Conservation (phyloP, 345 rosid genomes). For the Aquilaria sinensis region DNA sequence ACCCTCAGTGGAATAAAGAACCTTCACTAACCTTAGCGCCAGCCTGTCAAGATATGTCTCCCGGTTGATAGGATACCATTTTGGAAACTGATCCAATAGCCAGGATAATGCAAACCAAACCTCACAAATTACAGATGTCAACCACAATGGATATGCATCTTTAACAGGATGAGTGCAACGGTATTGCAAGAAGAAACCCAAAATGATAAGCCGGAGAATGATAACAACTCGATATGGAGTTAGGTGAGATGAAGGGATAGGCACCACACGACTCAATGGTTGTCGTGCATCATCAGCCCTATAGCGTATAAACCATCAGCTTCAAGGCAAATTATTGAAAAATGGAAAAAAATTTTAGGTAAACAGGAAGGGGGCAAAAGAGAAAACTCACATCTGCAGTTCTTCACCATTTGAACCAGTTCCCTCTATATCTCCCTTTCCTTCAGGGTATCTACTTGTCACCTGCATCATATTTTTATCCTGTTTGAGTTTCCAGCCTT, state of each 20-base stretch:
- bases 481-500: constrained; percentile 99
- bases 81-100: constrained; percentile 99
- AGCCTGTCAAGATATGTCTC: constrained; percentile 97
- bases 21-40: constrained; percentile 58
- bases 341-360: too few species aligned
- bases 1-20: not conserved
- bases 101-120: constrained; percentile 99
- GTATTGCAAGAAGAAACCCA: constrained; percentile 96
- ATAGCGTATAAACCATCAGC: constrained; percentile 19
- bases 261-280: constrained; percentile 88
- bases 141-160: constrained; percentile 92
- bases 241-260: constrained; percentile 72
- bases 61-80: constrained; percentile 95
- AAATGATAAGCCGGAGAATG: constrained; percentile 89
- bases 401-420: constrained; percentile 99
- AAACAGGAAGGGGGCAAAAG: not conserved
- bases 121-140: constrained; percentile 96
- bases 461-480: constrained; percentile 76
- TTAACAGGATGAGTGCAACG: constrained; percentile 95
- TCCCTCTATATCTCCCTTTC: constrained; percentile 94
- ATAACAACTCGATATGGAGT: constrained; percentile 84
- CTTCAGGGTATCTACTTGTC: constrained; percentile 65
- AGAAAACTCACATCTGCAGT: constrained; percentile 79
- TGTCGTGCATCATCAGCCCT: constrained; percentile 97
- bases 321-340: constrained; percentile 3